Base-by-base conservation (phyloP, 768 basidiomycete species). In the Rhizopogon salebrosus region DNA sequence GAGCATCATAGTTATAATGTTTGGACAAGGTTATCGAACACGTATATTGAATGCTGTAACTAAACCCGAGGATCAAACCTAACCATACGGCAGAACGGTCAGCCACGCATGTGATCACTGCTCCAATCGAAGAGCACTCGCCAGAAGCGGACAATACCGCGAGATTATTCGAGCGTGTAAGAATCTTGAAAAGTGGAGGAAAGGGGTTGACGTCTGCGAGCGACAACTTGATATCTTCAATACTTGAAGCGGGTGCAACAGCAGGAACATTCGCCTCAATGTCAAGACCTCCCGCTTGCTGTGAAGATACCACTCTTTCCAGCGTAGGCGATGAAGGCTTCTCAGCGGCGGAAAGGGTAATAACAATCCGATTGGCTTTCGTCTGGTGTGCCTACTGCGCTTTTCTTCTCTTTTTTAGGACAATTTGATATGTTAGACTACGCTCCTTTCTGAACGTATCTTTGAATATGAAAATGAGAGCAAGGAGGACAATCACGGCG, bases 401-500 rank as follows among this genome's bases (percentile, higher is more conserved):
- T 29, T 65, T 67, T 11, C 73, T 48, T 8, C 75, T 72, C 26
- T 72, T 68, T 54, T 73, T 76, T 38, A 87, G 68, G 0, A 83
- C 80, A 18, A 74, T 74, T 61, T 89, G 88, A 64, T 92, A 94
- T 1, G 81, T 78, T 9, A 87, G 68, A 48, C 89, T 92, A 38
- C 92, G 83, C 60, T 92, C 87, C 53, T 76, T 73, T 14, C 90
- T 77, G 70, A 87, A 92, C 0, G 89, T 89, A 62, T 94, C 89
- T 51, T 78, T 78, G 70, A 91, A 87, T 63, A 83, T 71, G 7
- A 83, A 60, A 26, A 85, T 49, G 63, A 88, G 86, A 16, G 73
- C 65, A 36, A 83, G 20, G 53, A 78, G 71, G 43, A 75, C 78
- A 18, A 73, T 34, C 1, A 82, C 82, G 3, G 77, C 76, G 50